A percentile compares a stretch with the other conserved stretches of the same genome.
phyloP scores from a whole-genome alignment of 1,139 yeast species.

The Debaryomyces subglobosus region DNA sequence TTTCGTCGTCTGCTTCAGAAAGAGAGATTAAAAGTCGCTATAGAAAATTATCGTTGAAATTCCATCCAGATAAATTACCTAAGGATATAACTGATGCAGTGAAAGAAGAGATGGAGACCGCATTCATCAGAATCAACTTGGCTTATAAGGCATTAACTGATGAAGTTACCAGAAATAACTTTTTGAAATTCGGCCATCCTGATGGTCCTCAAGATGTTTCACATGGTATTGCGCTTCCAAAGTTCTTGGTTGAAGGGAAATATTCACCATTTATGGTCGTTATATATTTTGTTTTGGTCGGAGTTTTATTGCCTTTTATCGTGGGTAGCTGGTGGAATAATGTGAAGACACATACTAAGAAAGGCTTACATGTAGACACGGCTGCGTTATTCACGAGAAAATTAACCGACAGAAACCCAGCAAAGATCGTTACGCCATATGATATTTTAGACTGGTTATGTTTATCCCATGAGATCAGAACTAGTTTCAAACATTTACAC shows the following conservation, averaged over 20 bases:
- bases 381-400: constrained; percentile 72
- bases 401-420: constrained; percentile 75
- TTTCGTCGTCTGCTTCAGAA: constrained; percentile 68
- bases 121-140: constrained; percentile 79
- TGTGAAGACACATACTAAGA: constrained; percentile 78
- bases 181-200: constrained; percentile 89
- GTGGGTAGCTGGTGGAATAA: constrained; percentile 92
- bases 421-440: constrained; percentile 63
- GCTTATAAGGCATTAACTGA: constrained; percentile 97
- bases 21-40: constrained; percentile 80
- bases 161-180: constrained; percentile 81
- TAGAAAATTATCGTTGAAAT: constrained; percentile 82
- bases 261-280: constrained; percentile 69
- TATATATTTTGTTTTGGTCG: constrained; percentile 71
- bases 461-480: constrained; percentile 62
- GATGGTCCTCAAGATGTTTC: constrained; percentile 95
- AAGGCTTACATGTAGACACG: constrained; percentile 80
- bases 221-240: constrained; percentile 97
- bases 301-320: constrained; percentile 72
- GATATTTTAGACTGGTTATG: constrained; percentile 66
- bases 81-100: constrained; percentile 66
- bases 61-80: constrained; percentile 91
- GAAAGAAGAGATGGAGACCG: constrained; percentile 64
- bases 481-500: constrained; percentile 41
- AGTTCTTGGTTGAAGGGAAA: constrained; percentile 83